Evolutionary conservation across 2,329 filamentous ascomycete species (phyloP), one percentile per base, ranked within the genome.

Genomic region (Trichophyton rubrum): DNA sequence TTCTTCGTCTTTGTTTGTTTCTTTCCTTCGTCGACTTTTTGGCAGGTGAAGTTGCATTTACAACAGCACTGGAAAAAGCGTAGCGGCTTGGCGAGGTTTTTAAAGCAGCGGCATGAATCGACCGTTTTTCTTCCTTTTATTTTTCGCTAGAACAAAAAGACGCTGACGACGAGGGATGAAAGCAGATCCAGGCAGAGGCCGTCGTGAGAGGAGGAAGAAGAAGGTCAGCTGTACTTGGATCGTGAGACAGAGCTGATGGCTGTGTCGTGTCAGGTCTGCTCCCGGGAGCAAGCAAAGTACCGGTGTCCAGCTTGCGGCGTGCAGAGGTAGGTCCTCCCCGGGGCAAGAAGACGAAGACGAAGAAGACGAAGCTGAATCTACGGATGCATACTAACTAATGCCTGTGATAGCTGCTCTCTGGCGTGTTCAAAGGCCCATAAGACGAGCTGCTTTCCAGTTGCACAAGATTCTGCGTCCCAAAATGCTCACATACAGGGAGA

Each of bases 371-470:
- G 20, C 27, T 43, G 6, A 4, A 41, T 41, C 11, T 33, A 41
- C 13, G 13, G 27, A 53, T 49, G n/a, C 11, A 17, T 33, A 30
- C 47, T 55, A 56, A 56, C 5, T 30, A 13, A 9, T 56, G 35
- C 22, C 56, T 56, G 9, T 38, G 6, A 51, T 63, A 78, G 77
- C 64, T 79, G 77, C 60, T 79, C 77, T 8, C 71, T 79, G 41
- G 69, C 67, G 35, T 79, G 77, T 65, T 75, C 74, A 41, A 73
- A 77, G 59, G 68, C 71, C 3, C 76, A 78, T 65, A 77, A 77
- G 65, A 70, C 70, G 17, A 72, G 72, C 61, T 78, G 76, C 63
- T 67, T 68, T 20, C 71, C 72, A n/a, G 69, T 69, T n/a, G 17
- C 33, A 55, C 15, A 27, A n/a, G 30, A 55, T 13, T n/a, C 51